Evolutionary conservation across 2,329 filamentous ascomycete species (phyloP).

Genomic region (Fonsecaea nubica): DNA sequence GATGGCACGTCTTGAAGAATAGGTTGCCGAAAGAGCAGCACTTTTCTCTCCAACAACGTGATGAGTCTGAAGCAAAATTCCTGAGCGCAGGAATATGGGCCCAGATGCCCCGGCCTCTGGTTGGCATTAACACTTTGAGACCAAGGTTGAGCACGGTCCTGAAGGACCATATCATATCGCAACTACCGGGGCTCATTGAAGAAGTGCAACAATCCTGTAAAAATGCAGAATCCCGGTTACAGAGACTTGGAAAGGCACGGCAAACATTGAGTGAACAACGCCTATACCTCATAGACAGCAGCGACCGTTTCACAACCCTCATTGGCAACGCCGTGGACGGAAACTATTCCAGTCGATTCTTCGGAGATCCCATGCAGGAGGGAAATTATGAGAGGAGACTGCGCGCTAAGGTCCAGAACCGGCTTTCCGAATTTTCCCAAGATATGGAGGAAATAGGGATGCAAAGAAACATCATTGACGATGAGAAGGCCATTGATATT

Average conservation of each 20-base stretch:
- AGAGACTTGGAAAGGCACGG: conserved; percentile 26
- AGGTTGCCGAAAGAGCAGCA: conserved; percentile 33
- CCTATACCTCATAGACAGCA: conserved; percentile 34
- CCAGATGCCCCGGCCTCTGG: conserved; percentile 23
- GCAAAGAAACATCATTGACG: conserved; percentile 26
- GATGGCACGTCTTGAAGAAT: conserved; percentile 44
- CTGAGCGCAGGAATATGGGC: conserved; percentile 38
- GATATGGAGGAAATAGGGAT: conserved; percentile 31
- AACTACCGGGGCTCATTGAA: conserved; percentile 38
- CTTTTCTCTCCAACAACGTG: conserved; percentile 33
- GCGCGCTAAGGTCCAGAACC: conserved; percentile 44
- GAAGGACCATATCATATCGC: conserved; percentile 36
- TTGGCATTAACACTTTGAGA: conserved; percentile 37
- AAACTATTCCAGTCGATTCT: conserved; percentile 46
- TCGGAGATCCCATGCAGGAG: conserved; percentile 39
- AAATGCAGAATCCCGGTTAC: conserved; percentile 17
- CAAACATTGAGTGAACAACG: conserved; percentile 33
- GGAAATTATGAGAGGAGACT: conserved; percentile 43
- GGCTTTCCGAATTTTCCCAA: conserved; percentile 36
- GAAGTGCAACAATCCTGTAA: conserved; percentile 43
- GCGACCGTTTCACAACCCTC: conserved; percentile 37
- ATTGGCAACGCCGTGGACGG: conserved; percentile 43
- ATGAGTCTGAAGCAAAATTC: conserved; percentile 36
- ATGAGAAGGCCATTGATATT: conserved; percentile 32
- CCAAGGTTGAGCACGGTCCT: conserved; percentile 39